phyloP scores from a whole-genome alignment of 73 alveolate genomes.

The Diophrys sp. region DNA sequence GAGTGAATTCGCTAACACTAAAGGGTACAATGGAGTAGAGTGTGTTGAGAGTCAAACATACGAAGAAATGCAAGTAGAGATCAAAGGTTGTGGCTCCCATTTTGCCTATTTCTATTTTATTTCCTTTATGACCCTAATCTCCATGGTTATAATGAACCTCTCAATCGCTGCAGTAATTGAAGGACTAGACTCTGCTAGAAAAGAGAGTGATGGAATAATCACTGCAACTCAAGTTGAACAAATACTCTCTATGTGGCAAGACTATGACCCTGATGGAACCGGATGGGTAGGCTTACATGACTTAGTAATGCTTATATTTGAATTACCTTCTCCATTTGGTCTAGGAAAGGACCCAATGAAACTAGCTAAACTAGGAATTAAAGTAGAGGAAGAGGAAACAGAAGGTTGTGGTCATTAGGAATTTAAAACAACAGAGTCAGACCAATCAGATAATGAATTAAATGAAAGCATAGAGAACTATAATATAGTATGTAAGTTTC shows the following conservation, averaged over 20 bases:
- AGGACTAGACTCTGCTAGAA: slow-evolving; percentile 13
- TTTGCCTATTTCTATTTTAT: slow-evolving; percentile 17
- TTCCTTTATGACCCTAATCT: slow-evolving; percentile 8
- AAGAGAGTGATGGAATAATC: slow-evolving; percentile 2
- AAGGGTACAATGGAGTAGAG: background rate
- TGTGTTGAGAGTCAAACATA: slow-evolving; percentile 9
- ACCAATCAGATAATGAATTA: background rate
- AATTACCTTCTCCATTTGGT: slow-evolving; percentile 20
- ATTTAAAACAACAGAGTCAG: background rate
- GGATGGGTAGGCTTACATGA: slow-evolving; percentile 29
- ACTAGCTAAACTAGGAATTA: background rate
- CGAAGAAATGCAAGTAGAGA: slow-evolving; percentile 19
- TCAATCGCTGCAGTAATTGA: slow-evolving; percentile 26
- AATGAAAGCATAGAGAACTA: background rate
- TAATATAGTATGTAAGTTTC: background rate
- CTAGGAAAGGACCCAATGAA: background rate
- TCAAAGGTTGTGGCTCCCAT: slow-evolving; percentile 22
- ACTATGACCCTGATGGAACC: slow-evolving; percentile 39
- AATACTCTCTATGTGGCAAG: slow-evolving; percentile 7
- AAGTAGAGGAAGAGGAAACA: background rate
- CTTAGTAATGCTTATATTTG: slow-evolving; percentile 4
- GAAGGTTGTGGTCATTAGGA: too few relatives aligned
- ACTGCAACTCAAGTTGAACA: background rate
- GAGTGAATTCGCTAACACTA: background rate
- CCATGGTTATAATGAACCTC: slow-evolving; percentile 24